Evolutionary conservation across 495 filamentous ascomycete genomes (phyloP).

Genomic region (Chlorociboria aeruginascens): DNA sequence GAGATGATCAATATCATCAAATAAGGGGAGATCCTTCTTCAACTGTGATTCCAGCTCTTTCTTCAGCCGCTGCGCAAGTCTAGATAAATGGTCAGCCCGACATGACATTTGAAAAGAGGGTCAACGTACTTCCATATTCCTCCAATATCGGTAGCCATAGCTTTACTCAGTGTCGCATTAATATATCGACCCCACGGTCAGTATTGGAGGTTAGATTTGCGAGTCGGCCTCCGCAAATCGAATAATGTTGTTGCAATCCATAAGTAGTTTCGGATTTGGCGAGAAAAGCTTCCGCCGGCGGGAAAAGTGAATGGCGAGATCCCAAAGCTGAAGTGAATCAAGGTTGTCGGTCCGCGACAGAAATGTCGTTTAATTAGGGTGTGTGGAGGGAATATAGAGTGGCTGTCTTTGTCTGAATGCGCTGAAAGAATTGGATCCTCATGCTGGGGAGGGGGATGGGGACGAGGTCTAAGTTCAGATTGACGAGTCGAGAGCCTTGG

Average conservation of each 20-base stretch:
- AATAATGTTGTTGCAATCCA: constrained; percentile 13
- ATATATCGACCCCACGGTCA: constrained; percentile 8
- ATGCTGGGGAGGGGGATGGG: no score
- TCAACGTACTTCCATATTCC: constrained; percentile 18
- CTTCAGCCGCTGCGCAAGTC: constrained; percentile 13
- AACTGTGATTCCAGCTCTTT: constrained; percentile 34
- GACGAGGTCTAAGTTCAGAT: no score
- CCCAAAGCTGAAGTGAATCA: no score
- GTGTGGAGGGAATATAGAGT: no score
- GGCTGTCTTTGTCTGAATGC: no score
- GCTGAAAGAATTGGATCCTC: no score
- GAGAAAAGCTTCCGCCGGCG: no score
- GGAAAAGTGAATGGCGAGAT: no score
- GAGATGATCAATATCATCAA: constrained; percentile 41
- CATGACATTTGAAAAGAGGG: not conserved
- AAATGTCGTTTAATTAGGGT: no score
- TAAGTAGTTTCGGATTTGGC: constrained; percentile 3
- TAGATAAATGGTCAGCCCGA: constrained; percentile 7
- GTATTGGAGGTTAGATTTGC: constrained; percentile 15
- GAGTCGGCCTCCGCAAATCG: constrained; percentile 15
- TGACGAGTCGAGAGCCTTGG: no score
- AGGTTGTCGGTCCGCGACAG: no score
- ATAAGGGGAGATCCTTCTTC: constrained; percentile 24
- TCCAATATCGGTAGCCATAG: constrained; percentile 4
- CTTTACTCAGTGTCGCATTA: not conserved